Percentiles rank a stretch among this genome's conserved stretches.
phyloP scores from a whole-genome alignment of 352 stramenopile genomes.

The Pythium monospermum region DNA sequence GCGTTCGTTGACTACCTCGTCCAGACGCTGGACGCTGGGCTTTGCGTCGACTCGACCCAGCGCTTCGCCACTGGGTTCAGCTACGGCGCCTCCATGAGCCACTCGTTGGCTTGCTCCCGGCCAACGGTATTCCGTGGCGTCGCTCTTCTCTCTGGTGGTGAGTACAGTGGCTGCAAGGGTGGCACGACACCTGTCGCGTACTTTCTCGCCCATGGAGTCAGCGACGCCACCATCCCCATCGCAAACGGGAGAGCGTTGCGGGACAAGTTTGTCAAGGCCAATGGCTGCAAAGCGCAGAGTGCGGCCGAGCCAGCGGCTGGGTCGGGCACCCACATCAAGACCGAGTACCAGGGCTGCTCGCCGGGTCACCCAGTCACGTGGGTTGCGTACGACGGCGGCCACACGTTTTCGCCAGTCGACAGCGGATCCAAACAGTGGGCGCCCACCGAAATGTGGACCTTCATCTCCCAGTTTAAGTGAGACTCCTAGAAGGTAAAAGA shows the following conservation, averaged over 20 bases:
- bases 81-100: conserved; percentile 26
- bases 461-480: conserved; percentile 26
- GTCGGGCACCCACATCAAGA: conserved; percentile 31
- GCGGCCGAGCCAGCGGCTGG: conserved; percentile 15
- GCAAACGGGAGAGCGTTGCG: conserved; percentile 19
- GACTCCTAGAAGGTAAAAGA: too few relatives aligned
- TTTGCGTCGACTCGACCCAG: conserved; percentile 29
- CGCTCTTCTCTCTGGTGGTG: conserved; percentile 19
- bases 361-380: conserved; percentile 21
- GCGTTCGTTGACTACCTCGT: conserved; percentile 24
- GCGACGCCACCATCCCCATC: conserved; percentile 24
- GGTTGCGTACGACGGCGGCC: conserved; percentile 29
- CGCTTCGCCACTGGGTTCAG: conserved; percentile 36
- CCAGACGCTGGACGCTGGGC: conserved; percentile 19
- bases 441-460: conserved; percentile 23
- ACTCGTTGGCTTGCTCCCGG: conserved; percentile 22
- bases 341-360: conserved; percentile 28
- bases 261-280: conserved; percentile 27
- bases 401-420: conserved; percentile 25
- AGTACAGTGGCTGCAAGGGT: conserved; percentile 21
- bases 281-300: conserved; percentile 25
- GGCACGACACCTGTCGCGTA: conserved; percentile 21
- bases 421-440: conserved; percentile 19
- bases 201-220: conserved; percentile 23
- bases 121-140: conserved; percentile 25